phyloP scores from a whole-genome alignment of 306 rosid species.

The barrel medic (Medicago truncatula) region MtrunA17r5.0-ANR NC_053047.1:33360001-33360500 shows the following conservation, averaged over 20 bases:
- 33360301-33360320: rapidly evolving
- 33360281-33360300: neutral
- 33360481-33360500: rapidly evolving
- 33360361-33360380: too few relatives aligned
- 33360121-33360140: too few relatives aligned
- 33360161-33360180: neutral
- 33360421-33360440: neutral
- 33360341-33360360: neutral
- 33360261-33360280: constrained; percentile 44
- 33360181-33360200: neutral
- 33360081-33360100: neutral
- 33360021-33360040: neutral
- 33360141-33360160: too few relatives aligned
- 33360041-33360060: neutral
- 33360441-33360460: constrained; percentile 11
- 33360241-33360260: neutral
- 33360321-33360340: constrained; percentile 21
- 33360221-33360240: rapidly evolving
- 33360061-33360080: rapidly evolving
- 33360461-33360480: constrained; percentile 14
- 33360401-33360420: rapidly evolving
- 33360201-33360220: neutral
- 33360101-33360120: too few relatives aligned
- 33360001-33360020: neutral
- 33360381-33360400: constrained; percentile 35